phyloP scores from a whole-genome alignment of 371 early-diverging fungal genomes.

The Mortierella sp. region DNA sequence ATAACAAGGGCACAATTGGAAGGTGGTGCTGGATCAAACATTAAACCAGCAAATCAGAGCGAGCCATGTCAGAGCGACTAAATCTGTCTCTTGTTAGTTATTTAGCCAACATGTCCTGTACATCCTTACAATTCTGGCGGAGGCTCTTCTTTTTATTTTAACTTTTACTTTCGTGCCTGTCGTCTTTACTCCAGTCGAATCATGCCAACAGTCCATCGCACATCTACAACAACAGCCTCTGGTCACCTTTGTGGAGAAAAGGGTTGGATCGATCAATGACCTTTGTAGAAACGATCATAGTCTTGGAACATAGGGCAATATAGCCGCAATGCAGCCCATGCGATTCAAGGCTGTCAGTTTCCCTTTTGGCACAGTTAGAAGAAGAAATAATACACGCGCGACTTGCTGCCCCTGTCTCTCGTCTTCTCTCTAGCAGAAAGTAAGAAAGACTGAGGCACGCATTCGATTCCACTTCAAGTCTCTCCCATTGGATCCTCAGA shows the following conservation, averaged over 20 bases:
- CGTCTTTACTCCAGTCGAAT: not conserved
- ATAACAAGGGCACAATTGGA: not conserved
- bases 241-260: not conserved
- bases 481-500: not conserved
- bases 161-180: too few relatives aligned
- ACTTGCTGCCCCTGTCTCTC: not conserved
- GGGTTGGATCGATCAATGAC: too few relatives aligned
- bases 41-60: slow-evolving; percentile 28
- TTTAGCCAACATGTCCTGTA: too few relatives aligned
- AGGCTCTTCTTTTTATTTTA: not conserved
- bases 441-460: not conserved
- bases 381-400: too few relatives aligned
- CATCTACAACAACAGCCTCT: not conserved
- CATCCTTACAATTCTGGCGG: not conserved
- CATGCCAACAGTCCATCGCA: not conserved
- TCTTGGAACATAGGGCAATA: not conserved
- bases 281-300: not conserved
- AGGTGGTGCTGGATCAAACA: not conserved
- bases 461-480: not conserved
- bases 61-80: slow-evolving; percentile 30
- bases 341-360: not conserved
- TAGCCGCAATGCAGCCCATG: not conserved
- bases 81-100: not conserved
- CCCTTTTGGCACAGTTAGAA: not conserved
- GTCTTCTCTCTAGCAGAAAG: too few relatives aligned